These are phyloP conservation scores for Suillus americanus DNA, from an alignment of 768 basidiomycete species.

Conservation along the genomic window DNA sequence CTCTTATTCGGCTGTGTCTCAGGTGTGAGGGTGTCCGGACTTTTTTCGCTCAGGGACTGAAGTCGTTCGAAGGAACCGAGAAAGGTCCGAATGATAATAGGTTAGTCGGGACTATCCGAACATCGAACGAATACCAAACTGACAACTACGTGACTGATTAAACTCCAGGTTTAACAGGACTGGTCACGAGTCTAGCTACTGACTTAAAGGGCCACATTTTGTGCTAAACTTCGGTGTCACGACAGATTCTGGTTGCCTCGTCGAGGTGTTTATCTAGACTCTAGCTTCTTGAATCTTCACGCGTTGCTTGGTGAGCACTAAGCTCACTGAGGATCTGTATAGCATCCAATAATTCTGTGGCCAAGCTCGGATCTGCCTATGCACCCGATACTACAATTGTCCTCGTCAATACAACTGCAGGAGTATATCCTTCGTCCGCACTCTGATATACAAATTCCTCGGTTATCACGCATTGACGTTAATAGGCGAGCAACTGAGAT, in stretches of 20 bases:
- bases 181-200: no score
- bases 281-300: not conserved
- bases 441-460: not conserved
- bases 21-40: no score
- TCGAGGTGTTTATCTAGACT: not conserved
- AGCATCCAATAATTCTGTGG: not conserved
- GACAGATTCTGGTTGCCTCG: not conserved
- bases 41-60: no score
- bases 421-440: not conserved
- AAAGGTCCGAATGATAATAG: no score
- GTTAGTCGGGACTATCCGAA: no score
- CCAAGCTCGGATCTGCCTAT: not conserved
- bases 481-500: conserved; percentile 20
- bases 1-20: no score
- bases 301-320: not conserved
- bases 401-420: not conserved
- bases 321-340: not conserved
- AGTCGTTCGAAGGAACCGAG: no score
- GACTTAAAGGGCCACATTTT: not conserved
- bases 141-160: no score
- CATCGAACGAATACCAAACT: no score
- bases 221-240: not conserved
- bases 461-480: conserved; percentile 14
- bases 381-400: not conserved
- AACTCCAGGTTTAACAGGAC: no score